Conservation (phyloP, 2,329 filamentous ascomycete species). For the Xenosphaeropsis pyriputrescens region DNA sequence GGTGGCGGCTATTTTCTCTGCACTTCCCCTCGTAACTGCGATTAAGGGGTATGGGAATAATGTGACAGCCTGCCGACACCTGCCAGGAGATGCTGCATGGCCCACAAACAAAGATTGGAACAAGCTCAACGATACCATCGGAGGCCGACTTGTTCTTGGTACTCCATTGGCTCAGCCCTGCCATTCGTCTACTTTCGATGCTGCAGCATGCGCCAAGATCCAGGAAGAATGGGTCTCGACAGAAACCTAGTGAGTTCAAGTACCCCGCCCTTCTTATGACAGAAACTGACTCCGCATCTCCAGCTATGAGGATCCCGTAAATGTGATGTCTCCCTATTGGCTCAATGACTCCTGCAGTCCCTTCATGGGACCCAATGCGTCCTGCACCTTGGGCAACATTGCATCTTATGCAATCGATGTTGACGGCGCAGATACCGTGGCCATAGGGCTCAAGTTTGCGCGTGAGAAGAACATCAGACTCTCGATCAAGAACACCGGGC, state of each 20-base stretch:
- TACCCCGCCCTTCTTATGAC: too few species aligned
- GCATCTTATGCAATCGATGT: slow-evolving; percentile 17
- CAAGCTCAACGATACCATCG: slow-evolving; percentile 6
- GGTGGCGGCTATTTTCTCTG: too few species aligned
- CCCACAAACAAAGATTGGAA: slow-evolving; percentile 5
- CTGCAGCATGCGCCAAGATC: slow-evolving; percentile 4
- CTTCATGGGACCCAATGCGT: slow-evolving; percentile 19
- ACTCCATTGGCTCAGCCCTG: slow-evolving; percentile 7
- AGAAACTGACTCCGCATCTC: slow-evolving; percentile 16
- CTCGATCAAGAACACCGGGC: slow-evolving; percentile 39
- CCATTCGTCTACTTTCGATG: slow-evolving; percentile 10
- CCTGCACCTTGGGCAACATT: slow-evolving; percentile 23
- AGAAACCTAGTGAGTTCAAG: slow-evolving; percentile 20
- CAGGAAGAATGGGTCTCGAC: slow-evolving; percentile 19
- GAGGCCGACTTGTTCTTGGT: slow-evolving; percentile 6
- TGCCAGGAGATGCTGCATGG: slow-evolving; percentile 9
- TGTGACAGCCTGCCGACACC: too few species aligned
- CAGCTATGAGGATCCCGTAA: too few species aligned
- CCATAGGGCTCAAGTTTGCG: slow-evolving; percentile 21
- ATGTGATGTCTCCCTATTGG: slow-evolving; percentile 25
- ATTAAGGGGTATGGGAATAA: too few species aligned
- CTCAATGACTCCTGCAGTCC: slow-evolving; percentile 19
- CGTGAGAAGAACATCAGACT: slow-evolving; percentile 22
- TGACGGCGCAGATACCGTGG: slow-evolving; percentile 8
- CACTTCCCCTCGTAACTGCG: too few species aligned